Conservation (phyloP, 2,329 filamentous ascomycete species). For the Bisporella sp. region DNA sequence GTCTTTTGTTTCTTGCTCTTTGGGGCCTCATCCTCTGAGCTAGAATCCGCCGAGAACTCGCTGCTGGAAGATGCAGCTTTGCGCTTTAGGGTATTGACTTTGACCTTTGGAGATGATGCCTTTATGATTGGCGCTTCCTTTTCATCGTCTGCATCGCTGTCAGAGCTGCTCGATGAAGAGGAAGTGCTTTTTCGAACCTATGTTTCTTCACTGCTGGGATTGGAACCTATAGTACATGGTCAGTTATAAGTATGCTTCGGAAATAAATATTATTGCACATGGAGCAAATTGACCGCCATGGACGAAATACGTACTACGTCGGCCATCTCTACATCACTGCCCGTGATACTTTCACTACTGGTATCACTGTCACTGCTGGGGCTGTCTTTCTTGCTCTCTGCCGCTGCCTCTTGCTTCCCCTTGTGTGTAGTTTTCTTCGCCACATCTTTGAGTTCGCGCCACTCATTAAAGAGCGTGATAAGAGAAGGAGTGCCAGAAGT, state of each 20-base stretch:
- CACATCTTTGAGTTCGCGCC: conserved; percentile 27
- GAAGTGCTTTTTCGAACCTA: conserved; percentile 26
- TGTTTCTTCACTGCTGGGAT: conserved; percentile 25
- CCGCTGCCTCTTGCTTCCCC: conserved; percentile 13
- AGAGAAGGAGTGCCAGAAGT: conserved; percentile 26
- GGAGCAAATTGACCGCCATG: too few species aligned
- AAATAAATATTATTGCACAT: too few species aligned
- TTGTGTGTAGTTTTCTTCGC: neutral
- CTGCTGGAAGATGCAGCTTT: conserved; percentile 40
- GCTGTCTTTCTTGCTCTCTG: conserved; percentile 25
- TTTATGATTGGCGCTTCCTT: conserved; percentile 29
- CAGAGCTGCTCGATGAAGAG: conserved; percentile 35
- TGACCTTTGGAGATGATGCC: conserved; percentile 18
- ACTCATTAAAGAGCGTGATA: conserved; percentile 30
- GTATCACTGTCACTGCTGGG: conserved; percentile 25
- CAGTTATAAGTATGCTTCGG: too few species aligned
- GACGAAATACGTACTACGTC: conserved; percentile 11
- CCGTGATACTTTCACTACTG: conserved; percentile 18
- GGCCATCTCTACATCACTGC: conserved; percentile 30
- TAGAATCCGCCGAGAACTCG: conserved; percentile 23
- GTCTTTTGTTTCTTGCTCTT: conserved; percentile 39
- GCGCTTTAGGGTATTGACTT: conserved; percentile 44
- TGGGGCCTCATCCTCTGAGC: conserved; percentile 26
- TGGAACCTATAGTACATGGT: conserved; percentile 14
- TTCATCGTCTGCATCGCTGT: conserved; percentile 45